phyloP scores from a whole-genome alignment of 768 basidiomycete genomes.

The Naganishia vishniacii region DNA sequence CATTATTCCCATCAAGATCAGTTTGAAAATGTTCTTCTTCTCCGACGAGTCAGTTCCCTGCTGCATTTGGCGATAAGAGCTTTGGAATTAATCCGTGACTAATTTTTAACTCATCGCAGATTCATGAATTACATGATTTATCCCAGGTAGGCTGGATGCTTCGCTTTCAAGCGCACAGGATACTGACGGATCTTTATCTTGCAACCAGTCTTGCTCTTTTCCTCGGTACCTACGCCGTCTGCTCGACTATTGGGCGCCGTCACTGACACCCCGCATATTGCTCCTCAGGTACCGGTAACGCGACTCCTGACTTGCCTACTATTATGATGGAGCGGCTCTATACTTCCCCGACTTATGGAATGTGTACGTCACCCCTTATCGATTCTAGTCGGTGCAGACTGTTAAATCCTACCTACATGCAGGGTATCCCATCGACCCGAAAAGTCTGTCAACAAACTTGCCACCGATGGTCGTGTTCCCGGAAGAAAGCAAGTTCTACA shows the following conservation, averaged over 20 bases:
- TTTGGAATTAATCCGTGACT: background rate
- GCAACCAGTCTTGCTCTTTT: constrained; percentile 41
- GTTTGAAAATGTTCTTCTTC: constrained; percentile 51
- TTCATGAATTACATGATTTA: constrained; percentile 50
- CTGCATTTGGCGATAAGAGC: background rate
- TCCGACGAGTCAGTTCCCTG: constrained; percentile 46
- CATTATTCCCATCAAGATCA: constrained; percentile 51
- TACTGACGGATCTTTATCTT: background rate
- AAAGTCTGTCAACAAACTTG: constrained; percentile 47
- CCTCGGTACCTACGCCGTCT: constrained; percentile 25
- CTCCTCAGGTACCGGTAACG: constrained; percentile 49
- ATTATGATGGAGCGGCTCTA: constrained; percentile 52
- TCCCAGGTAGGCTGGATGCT: constrained; percentile 37
- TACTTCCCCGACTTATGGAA: constrained; percentile 52
- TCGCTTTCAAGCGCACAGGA: no score
- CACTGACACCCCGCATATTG: constrained; percentile 23
- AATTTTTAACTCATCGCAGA: constrained; percentile 13
- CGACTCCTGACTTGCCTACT: constrained; percentile 50
- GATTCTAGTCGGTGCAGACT: background rate
- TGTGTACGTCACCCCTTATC: constrained; percentile 38
- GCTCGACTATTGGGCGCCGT: background rate
- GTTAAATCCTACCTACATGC: background rate
- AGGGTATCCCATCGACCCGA: constrained; percentile 49
- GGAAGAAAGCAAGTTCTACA: constrained; percentile 49
- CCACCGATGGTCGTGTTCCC: constrained; percentile 54